These are phyloP conservation scores for Nicotiana obtusifolia DNA, from an alignment of 257 asterid species.

Conservation along the genomic window DNA sequence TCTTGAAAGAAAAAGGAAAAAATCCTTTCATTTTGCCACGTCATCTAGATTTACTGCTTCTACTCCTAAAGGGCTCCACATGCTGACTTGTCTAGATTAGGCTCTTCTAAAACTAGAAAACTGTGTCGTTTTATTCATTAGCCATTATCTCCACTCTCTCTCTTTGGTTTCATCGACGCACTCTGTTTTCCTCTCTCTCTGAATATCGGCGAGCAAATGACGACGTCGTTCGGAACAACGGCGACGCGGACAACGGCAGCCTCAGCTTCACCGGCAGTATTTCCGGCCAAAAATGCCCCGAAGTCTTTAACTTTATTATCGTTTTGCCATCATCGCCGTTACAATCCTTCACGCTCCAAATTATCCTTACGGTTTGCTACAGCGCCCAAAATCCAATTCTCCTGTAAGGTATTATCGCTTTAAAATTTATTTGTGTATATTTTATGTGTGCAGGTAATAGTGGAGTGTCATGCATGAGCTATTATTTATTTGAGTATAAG, in stretches of 20 bases:
- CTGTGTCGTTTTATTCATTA: conserved; percentile 31
- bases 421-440: too few species aligned
- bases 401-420: conserved; percentile 41
- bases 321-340: conserved; percentile 28
- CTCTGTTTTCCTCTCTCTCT: conserved; percentile 8
- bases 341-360: conserved; percentile 31
- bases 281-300: conserved; percentile 36
- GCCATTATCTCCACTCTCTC: conserved; percentile 10
- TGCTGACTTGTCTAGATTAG: conserved; percentile 20
- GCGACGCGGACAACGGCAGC: conserved; percentile 19
- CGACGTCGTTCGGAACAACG: conserved; percentile 56
- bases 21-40: neutral
- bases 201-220: conserved; percentile 34
- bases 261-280: conserved; percentile 31
- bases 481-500: too few species aligned
- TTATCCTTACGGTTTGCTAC: conserved; percentile 49
- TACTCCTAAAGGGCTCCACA: conserved; percentile 13
- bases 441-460: too few species aligned
- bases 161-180: conserved; percentile 57
- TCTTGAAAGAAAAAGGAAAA: neutral
- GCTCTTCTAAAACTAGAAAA: neutral
- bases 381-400: conserved; percentile 53
- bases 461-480: too few species aligned
- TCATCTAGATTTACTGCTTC: neutral
- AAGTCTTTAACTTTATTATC: conserved; percentile 39